Conservation (phyloP, 768 basidiomycete genomes). For the Nidula microcarpa region DNA sequence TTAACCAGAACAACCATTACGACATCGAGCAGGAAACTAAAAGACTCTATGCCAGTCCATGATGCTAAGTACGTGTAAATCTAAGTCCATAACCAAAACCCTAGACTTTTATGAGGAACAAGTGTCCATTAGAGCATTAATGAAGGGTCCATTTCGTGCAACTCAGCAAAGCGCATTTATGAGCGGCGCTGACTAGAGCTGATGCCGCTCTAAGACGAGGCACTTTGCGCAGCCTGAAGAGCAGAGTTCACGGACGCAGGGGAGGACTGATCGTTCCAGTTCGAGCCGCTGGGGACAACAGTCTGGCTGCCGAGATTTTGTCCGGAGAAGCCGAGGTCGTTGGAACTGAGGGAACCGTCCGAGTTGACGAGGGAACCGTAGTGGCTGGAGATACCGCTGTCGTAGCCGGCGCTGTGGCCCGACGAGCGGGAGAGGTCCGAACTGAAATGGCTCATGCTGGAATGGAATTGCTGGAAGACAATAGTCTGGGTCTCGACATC, state of each 20-base stretch:
- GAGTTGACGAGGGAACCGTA: conserved; percentile 25
- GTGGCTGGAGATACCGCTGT: conserved; percentile 30
- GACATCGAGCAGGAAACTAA: not conserved
- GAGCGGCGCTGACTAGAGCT: too few species aligned
- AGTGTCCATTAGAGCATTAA: not conserved
- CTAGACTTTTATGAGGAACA: not conserved
- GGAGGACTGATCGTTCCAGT: conserved; percentile 25
- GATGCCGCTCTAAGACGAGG: not conserved
- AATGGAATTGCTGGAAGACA: conserved; percentile 39
- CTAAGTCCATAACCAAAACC: not conserved
- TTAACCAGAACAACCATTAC: conserved; percentile 31
- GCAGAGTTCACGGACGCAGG: conserved; percentile 1
- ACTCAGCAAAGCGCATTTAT: too few species aligned
- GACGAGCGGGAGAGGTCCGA: conserved; percentile 37
- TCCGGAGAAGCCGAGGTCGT: conserved; percentile 39
- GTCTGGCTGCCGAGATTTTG: conserved; percentile 31
- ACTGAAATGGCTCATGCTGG: conserved; percentile 34
- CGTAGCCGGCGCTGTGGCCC: conserved; percentile 33
- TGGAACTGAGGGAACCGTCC: conserved; percentile 32
- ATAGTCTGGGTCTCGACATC: conserved; percentile 47
- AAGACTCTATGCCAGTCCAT: not conserved
- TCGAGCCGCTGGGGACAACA: conserved; percentile 30
- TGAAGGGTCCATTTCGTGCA: too few species aligned
- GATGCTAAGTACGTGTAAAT: not conserved
- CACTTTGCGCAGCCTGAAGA: not conserved